phyloP scores from a whole-genome alignment of 2,329 filamentous ascomycete species.

The Lachnellula hyalina region DNA sequence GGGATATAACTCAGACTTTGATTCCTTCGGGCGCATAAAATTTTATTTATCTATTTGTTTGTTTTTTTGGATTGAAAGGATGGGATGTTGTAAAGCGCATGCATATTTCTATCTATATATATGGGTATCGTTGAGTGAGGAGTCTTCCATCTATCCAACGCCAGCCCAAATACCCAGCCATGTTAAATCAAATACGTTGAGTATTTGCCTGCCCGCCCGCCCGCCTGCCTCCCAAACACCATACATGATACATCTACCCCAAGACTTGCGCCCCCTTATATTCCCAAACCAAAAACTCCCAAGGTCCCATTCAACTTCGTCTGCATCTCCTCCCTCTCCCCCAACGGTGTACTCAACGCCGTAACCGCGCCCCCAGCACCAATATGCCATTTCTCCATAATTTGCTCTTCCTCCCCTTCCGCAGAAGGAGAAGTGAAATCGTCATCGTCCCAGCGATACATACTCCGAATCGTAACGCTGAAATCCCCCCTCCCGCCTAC shows the following conservation, averaged over 20 bases:
- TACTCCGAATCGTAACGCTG: slow-evolving; percentile 82
- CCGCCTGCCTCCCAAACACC: background rate
- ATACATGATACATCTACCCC: background rate
- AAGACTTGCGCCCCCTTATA: no score
- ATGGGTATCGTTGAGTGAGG: slow-evolving; percentile 18
- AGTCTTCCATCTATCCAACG: background rate
- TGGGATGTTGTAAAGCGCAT: background rate
- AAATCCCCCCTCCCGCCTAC: slow-evolving; percentile 81
- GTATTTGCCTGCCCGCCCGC: slow-evolving; percentile 6
- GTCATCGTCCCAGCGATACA: slow-evolving; percentile 61
- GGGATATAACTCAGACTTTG: background rate
- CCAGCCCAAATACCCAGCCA: background rate
- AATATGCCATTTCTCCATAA: slow-evolving; percentile 66
- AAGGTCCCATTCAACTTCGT: slow-evolving; percentile 47
- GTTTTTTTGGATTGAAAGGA: background rate
- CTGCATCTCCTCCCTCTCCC: slow-evolving; percentile 88
- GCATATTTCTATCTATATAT: background rate
- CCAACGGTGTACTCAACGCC: slow-evolving; percentile 70
- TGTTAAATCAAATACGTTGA: slow-evolving; percentile 15
- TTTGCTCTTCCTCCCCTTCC: slow-evolving; percentile 27
- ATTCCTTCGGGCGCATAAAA: background rate
- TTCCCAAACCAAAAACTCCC: slow-evolving; percentile 19
- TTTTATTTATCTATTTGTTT: no score
- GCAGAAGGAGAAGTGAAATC: no score
- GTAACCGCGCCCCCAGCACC: slow-evolving; percentile 91